phyloP scores from a whole-genome alignment of 805 yeast genomes.

The Candida succiphila region DNA sequence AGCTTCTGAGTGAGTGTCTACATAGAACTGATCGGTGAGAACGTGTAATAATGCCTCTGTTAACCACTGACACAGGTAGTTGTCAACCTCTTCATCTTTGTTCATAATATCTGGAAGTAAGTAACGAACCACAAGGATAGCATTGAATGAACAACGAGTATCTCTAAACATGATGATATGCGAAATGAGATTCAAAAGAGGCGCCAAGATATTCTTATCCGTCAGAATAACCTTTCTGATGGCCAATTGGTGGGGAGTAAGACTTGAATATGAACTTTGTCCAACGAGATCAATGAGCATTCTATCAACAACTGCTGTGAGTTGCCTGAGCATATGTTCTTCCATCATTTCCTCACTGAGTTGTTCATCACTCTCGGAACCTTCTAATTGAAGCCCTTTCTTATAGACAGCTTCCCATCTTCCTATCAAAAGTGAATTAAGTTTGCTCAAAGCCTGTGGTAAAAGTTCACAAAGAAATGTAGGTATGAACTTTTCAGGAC shows the following conservation, averaged over 20 bases:
- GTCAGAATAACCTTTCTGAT: constrained; percentile 58
- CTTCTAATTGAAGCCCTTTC: constrained; percentile 47
- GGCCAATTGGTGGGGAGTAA: constrained; percentile 51
- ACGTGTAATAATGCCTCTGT: constrained; percentile 62
- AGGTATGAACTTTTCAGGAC: constrained; percentile 64
- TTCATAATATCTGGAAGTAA: constrained; percentile 60
- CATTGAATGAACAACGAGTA: constrained; percentile 86
- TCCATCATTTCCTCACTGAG: constrained; percentile 98
- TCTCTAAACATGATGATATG: constrained; percentile 79
- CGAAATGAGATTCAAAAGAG: constrained; percentile 63
- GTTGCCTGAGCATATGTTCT: constrained; percentile 85
- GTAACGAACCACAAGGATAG: constrained; percentile 70
- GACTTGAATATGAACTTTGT: constrained; percentile 42
- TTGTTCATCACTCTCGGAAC: constrained; percentile 59
- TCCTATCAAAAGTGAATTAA: constrained; percentile 63
- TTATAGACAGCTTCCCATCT: constrained; percentile 66
- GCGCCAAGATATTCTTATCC: constrained; percentile 60
- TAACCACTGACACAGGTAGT: constrained; percentile 51
- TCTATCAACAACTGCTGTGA: constrained; percentile 86
- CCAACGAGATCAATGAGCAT: constrained; percentile 82
- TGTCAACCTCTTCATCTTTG: constrained; percentile 68
- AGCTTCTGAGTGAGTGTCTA: constrained; percentile 85
- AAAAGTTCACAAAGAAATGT: constrained; percentile 68
- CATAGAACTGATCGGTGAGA: constrained; percentile 63
- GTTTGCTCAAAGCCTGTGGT: constrained; percentile 63